phyloP scores from a whole-genome alignment of 306 rosid genomes.

The Dalbergia cultrata region DNA sequence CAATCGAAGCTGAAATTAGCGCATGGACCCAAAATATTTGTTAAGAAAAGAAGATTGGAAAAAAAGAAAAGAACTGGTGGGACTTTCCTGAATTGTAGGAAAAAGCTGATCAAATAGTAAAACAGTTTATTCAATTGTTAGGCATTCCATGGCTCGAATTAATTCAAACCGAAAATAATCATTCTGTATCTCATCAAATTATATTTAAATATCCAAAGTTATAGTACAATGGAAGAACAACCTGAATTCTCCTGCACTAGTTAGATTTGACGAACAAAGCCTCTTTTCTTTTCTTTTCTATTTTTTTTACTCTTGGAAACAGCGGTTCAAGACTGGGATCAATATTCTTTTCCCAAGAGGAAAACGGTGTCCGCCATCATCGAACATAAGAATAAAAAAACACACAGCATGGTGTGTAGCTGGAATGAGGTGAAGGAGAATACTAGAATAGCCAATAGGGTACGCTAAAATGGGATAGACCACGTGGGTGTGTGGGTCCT shows the following conservation, averaged over 20 bases:
- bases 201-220: not conserved
- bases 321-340: not conserved
- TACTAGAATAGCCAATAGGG: not conserved
- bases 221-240: not conserved
- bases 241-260: not conserved
- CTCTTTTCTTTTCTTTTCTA: too few relatives aligned
- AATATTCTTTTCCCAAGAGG: not conserved
- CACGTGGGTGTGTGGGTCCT: conserved; percentile 44
- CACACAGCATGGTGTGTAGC: not conserved
- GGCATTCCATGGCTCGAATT: not conserved
- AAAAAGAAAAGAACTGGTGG: not conserved
- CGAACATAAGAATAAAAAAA: not conserved
- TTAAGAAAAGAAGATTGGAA: too few relatives aligned
- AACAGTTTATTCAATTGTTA: not conserved
- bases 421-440: not conserved
- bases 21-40: not conserved
- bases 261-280: not conserved
- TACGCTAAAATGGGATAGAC: not conserved
- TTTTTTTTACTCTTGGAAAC: not conserved
- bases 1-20: not conserved
- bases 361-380: not conserved
- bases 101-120: not conserved
- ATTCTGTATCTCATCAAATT: not conserved
- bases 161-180: not conserved
- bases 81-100: not conserved